phyloP scores from a whole-genome alignment of 192 early-diverging fungal genomes.

The Rhizophagus prolifer region DNA sequence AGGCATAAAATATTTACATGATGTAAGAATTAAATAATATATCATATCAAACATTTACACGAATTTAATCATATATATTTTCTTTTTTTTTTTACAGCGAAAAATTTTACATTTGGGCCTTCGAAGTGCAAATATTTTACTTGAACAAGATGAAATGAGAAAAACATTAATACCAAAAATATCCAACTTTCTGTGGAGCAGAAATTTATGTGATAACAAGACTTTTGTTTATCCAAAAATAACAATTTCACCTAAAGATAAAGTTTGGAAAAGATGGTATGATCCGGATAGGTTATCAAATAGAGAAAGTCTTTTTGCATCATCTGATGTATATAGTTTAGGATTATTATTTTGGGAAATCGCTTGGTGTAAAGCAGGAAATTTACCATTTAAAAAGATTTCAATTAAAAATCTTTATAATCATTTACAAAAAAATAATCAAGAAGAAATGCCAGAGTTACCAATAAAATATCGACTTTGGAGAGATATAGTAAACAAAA shows the following conservation, averaged over 20 bases:
- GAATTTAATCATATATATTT: no score
- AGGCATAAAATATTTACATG: background rate
- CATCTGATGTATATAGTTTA: background rate
- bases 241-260: background rate
- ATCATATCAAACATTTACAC: no score
- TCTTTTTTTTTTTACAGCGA: background rate
- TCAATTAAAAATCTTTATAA: background rate
- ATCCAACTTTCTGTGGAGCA: background rate
- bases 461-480: background rate
- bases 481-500: background rate
- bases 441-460: background rate
- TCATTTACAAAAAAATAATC: background rate
- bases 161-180: background rate
- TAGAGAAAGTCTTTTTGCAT: background rate
- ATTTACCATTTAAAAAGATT: background rate
- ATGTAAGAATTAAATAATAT: background rate
- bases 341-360: background rate
- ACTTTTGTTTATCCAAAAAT: background rate
- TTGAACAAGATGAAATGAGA: background rate
- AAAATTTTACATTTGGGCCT: background rate
- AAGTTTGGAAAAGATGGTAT: background rate
- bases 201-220: background rate
- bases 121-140: background rate
- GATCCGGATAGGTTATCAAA: background rate
- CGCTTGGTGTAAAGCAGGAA: background rate